Evolutionary conservation across 768 basidiomycete genomes (phyloP), one percentile per base, ranked within the genome.

Genomic region (Kwoniella bestiolae): DNA sequence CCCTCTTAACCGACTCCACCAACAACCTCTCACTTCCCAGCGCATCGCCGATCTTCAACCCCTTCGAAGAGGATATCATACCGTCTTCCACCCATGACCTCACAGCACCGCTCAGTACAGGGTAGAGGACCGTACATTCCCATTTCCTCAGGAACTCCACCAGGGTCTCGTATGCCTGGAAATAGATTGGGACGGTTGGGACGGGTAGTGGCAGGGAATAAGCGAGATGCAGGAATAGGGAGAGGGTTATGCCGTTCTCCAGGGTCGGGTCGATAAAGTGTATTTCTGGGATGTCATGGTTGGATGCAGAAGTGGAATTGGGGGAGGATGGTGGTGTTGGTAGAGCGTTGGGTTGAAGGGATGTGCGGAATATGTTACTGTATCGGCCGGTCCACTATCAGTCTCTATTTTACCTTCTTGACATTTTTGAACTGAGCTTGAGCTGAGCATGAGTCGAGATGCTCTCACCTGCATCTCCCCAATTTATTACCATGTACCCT

Each of bases 221-320:
- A 29, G 49, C 21, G 2, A 65, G 23, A 25, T 56, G 56, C 26
- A 65, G 47, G 29, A 65, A 65, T n/a, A 65, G 23, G 12, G 63
- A 65, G 26, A 65, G 8, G 6, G 53, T 65, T 12, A 52, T 51
- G 18, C 45, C 47, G 9, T 31, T 32, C 53, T 65, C 63, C 23
- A 63, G n/a, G 28, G n/a, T 12, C 6, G 63, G 21, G n/a, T 58
- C 56, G 2, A 31, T n/a, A 25, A 65, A 51, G 25, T 49, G 53
- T 0, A 63, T 45, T 21, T 56, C 46, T 18, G 55, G 62, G 3
- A 56, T 29, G 31, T 56, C 46, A 38, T 52, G 21, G 25, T n/a
- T 18, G n/a, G 29, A 53, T 12, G 29, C 29, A 3, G 2, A 8
- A n/a, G 29, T 9, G n/a, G 52, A 28, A 16, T 26, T 7, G 18